Percentiles rank a stretch among this genome's conserved stretches.
Evolutionary conservation across 306 rosid species (phyloP).

Genomic region (Ochetophila trinervis): DNA sequence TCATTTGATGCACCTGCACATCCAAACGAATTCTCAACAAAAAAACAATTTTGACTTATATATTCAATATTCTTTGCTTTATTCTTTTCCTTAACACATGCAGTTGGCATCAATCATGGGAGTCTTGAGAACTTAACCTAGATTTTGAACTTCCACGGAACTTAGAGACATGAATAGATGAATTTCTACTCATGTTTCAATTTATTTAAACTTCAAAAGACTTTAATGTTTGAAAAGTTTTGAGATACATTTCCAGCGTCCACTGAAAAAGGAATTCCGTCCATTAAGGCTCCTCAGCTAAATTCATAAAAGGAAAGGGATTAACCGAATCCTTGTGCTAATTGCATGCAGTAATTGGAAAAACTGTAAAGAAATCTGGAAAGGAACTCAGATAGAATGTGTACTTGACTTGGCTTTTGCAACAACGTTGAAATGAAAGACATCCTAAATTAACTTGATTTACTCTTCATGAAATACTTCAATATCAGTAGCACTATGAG

Average conservation of each 20-base stretch:
- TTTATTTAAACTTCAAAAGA: background rate
- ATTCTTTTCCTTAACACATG: too few species aligned
- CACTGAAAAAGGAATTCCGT: background rate
- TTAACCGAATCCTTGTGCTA: background rate
- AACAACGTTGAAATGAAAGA: too few species aligned
- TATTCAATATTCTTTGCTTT: too few species aligned
- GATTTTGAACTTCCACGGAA: background rate
- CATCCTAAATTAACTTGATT: too few species aligned
- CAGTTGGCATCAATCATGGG: too few species aligned
- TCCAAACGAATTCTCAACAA: background rate
- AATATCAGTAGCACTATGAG: too few species aligned
- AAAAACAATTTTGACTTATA: background rate
- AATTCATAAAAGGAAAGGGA: background rate
- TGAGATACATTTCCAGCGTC: background rate
- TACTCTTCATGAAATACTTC: too few species aligned
- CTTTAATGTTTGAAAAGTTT: background rate
- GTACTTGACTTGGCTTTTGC: too few species aligned
- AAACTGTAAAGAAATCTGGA: too few species aligned
- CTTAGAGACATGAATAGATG: background rate
- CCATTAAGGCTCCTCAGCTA: background rate
- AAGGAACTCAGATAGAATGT: too few species aligned
- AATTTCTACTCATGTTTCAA: background rate
- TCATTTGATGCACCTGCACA: constrained; percentile 49
- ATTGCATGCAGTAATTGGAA: too few species aligned
- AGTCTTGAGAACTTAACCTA: background rate